phyloP scores from a whole-genome alignment of 371 early-diverging fungal species.

The Lichtheimia ornata region DNA sequence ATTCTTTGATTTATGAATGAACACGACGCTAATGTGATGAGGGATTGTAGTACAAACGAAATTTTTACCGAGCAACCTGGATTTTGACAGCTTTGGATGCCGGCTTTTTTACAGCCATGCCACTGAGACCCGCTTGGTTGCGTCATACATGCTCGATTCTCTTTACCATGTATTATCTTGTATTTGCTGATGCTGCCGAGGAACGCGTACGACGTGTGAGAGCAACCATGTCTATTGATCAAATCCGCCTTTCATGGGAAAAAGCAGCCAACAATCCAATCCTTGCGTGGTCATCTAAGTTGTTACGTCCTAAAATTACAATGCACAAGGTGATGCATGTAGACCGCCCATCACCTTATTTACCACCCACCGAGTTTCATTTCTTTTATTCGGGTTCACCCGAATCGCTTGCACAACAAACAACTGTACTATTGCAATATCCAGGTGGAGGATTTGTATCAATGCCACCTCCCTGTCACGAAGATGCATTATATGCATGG shows the following conservation, averaged over 20 bases:
- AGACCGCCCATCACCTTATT: constrained; percentile 34
- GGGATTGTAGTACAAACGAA: constrained; percentile 77
- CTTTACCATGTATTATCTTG: constrained; percentile 80
- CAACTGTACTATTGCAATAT: constrained; percentile 68
- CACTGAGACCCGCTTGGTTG: constrained; percentile 71
- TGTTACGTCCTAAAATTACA: constrained; percentile 56
- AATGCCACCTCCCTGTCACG: constrained; percentile 80
- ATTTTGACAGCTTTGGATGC: constrained; percentile 91
- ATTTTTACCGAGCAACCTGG: constrained; percentile 93
- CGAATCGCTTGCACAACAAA: constrained; percentile 42
- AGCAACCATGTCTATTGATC: constrained; percentile 80
- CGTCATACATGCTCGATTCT: constrained; percentile 78
- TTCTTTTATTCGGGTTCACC: constrained; percentile 52
- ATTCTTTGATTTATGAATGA: neutral
- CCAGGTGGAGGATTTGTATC: constrained; percentile 91
- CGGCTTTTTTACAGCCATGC: constrained; percentile 93
- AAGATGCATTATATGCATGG: constrained; percentile 70
- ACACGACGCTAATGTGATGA: neutral
- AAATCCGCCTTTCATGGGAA: constrained; percentile 91
- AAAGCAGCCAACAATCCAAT: constrained; percentile 72
- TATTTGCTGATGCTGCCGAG: constrained; percentile 86
- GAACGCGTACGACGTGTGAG: constrained; percentile 84
- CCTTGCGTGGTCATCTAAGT: constrained; percentile 53
- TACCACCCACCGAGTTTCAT: constrained; percentile 54
- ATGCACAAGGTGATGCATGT: constrained; percentile 60